These are phyloP conservation scores for Sarocladium kiliense DNA, from an alignment of 2,329 filamentous ascomycete species.

Conservation along the genomic window DNA sequence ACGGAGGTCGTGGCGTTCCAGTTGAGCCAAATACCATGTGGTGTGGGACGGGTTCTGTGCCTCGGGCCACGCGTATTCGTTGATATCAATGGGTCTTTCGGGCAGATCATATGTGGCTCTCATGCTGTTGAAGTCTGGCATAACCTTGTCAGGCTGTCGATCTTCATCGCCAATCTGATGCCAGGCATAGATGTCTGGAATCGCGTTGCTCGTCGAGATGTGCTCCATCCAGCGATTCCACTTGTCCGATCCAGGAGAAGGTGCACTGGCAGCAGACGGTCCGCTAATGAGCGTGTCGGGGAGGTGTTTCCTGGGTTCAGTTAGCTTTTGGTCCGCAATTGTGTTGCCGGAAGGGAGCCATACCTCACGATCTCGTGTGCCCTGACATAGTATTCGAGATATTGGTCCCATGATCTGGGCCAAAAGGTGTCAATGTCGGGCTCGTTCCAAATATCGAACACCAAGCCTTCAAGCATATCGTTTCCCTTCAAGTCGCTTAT, in stretches of 20 bases:
- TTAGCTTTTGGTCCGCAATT: background rate
- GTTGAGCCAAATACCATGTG: slow-evolving; percentile 40
- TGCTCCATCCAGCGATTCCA: slow-evolving; percentile 11
- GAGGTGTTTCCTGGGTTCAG: slow-evolving; percentile 12
- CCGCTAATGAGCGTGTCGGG: slow-evolving; percentile 11
- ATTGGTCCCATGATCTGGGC: slow-evolving; percentile 14
- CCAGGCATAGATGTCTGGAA: slow-evolving; percentile 15
- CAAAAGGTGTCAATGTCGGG: slow-evolving; percentile 31
- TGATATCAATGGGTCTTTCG: slow-evolving; percentile 35
- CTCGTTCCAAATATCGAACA: slow-evolving; percentile 51
- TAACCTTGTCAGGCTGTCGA: slow-evolving; percentile 9
- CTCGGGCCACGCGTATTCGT: slow-evolving; percentile 37
- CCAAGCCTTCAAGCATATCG: slow-evolving; percentile 28
- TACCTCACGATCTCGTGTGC: slow-evolving; percentile 16
- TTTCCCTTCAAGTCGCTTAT: slow-evolving; percentile 32
- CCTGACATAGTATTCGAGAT: slow-evolving; percentile 14
- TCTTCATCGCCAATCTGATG: slow-evolving; percentile 12
- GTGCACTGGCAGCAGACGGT: slow-evolving; percentile 7
- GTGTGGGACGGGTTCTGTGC: slow-evolving; percentile 36
- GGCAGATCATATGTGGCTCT: slow-evolving; percentile 24
- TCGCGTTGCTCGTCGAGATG: slow-evolving; percentile 9
- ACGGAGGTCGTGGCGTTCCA: slow-evolving; percentile 36
- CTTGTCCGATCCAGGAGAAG: background rate
- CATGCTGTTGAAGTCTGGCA: slow-evolving; percentile 18
- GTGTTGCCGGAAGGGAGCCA: background rate